A percentile compares a stretch with the other conserved stretches of the same genome.
Evolutionary conservation across 495 filamentous ascomycete genomes (phyloP).

Genomic region (Aspergillus carlsbadensis): DNA sequence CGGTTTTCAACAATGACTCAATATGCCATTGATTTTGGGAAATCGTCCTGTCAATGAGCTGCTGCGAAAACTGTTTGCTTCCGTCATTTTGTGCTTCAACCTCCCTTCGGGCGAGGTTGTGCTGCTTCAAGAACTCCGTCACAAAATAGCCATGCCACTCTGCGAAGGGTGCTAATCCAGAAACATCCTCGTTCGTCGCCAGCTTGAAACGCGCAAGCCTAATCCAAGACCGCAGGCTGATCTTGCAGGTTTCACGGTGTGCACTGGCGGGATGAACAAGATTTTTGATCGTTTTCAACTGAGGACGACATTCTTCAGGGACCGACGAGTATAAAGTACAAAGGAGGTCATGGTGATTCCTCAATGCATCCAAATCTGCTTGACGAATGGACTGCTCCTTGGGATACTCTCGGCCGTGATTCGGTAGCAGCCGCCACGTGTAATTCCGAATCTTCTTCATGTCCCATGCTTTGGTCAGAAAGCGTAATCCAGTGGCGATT

Average conservation of each 20-base stretch:
- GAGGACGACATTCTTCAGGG: conserved; percentile 67
- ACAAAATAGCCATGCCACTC: conserved; percentile 69
- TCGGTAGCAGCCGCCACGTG: conserved; percentile 78
- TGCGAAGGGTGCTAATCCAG: conserved; percentile 56
- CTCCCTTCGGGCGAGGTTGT: conserved; percentile 57
- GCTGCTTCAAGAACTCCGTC: conserved; percentile 56
- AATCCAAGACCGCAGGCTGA: conserved; percentile 79
- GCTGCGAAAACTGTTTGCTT: conserved; percentile 41
- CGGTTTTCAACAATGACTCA: conserved; percentile 56
- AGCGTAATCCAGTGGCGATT: conserved; percentile 66
- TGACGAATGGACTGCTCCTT: conserved; percentile 75
- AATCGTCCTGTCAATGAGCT: conserved; percentile 55
- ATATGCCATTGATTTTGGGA: conserved; percentile 61
- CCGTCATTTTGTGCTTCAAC: conserved; percentile 55
- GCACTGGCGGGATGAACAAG: conserved; percentile 77
- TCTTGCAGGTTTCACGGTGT: conserved; percentile 80
- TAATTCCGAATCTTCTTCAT: conserved; percentile 75
- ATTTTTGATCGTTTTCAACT: conserved; percentile 67
- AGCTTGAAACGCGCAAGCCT: conserved; percentile 76
- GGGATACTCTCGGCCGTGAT: conserved; percentile 81
- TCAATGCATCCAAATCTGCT: conserved; percentile 77
- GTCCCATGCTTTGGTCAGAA: conserved; percentile 55
- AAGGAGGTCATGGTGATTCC: conserved; percentile 93
- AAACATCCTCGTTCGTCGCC: conserved; percentile 52
- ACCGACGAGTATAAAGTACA: conserved; percentile 86